phyloP scores from a whole-genome alignment of 371 early-diverging fungal species.

The Chytridium lagenaria region DNA sequence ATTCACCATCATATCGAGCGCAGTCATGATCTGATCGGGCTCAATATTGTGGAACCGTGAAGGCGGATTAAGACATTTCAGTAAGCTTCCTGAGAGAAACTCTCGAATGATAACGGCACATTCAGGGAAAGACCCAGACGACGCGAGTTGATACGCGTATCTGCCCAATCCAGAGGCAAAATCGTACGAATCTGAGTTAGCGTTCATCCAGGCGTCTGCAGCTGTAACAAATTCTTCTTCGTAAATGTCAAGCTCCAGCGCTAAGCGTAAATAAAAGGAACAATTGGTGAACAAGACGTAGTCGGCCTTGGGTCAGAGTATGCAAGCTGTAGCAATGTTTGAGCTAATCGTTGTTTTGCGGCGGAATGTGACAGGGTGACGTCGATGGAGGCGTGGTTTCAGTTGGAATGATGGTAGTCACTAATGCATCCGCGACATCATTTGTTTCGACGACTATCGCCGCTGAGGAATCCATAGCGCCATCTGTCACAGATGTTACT shows the following conservation, averaged over 20 bases:
- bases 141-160: neutral
- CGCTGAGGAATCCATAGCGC: neutral
- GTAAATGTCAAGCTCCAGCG: neutral
- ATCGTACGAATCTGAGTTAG: no score
- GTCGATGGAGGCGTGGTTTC: neutral
- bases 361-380: no score
- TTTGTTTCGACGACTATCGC: neutral
- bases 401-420: neutral
- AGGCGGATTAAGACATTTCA: neutral
- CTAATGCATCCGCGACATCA: neutral
- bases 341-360: no score
- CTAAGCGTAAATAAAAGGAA: neutral
- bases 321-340: no score
- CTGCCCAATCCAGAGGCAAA: neutral
- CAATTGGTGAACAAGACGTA: neutral
- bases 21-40: neutral
- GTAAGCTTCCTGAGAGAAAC: neutral
- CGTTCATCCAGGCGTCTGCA: neutral
- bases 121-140: neutral
- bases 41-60: neutral
- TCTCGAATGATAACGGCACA: neutral
- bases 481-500: no score
- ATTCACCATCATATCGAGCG: neutral
- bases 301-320: neutral
- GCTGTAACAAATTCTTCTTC: neutral